Evolutionary conservation across 441 rosid species (phyloP), one percentile per base, ranked within the genome.

Genomic region (Brassica hybrid): DNA sequence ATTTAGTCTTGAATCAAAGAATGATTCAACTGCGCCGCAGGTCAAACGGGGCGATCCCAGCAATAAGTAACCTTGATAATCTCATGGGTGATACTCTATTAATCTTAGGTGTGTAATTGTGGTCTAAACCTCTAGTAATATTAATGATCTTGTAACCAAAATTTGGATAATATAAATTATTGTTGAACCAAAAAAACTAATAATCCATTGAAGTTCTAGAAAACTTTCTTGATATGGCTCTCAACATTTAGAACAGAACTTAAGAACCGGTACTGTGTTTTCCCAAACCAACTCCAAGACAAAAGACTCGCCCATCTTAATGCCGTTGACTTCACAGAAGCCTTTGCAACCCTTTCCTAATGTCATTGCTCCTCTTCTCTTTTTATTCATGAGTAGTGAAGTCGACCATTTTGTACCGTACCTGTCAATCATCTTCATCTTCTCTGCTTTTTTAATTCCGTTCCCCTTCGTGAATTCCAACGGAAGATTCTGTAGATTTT

Each of bases 221-320:
- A 71, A 45, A 43, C 18, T 5, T 62, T 17, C 50, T 61, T 17
- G 11, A 48, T 48, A 17, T 25, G 36, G 32, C 50, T 50, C 32
- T 73, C 25, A 73, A 64, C 27, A 36, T 67, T 75, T 66, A 36
- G 60, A 67, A 57, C 7, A 67, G 34, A 75, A 75, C 48, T 25
- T 67, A 67, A 75, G 78, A 57, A 74, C 3, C 1, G 77, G 77
- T 65, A 56, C 41, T 59, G 41, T 54, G 64, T 56, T 57, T 54
- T 66, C 57, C 71, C 71, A 74, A 34, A 74, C 30, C 71, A 74
- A 36, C 41, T 74, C 71, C 77, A 74, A 64, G 41, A 64, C 65
- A 56, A 74, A 74, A 21, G 77, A 65, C 7, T 74, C 25, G 10
- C 60, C 60, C 25, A 56, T 18, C 25, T 18, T 56, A 9, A 56